Conservation (phyloP, 2,329 filamentous ascomycete genomes). For the Fusarium cicatricum region DNA sequence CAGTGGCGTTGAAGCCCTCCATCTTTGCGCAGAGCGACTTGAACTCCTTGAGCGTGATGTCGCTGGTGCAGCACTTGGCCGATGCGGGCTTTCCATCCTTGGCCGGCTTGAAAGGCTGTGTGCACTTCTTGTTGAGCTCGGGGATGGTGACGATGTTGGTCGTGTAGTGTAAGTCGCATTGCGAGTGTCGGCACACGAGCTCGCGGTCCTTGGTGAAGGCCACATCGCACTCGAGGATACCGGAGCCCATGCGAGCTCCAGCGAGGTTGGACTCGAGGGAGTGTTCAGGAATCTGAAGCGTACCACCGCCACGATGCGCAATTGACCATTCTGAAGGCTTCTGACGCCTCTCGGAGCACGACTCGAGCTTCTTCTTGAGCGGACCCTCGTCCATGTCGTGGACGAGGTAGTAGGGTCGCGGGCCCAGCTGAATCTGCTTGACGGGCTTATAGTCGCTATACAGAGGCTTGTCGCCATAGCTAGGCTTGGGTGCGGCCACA, state of each 20-base stretch:
- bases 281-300: constrained; percentile 72
- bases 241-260: constrained; percentile 72
- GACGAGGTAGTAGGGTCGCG: constrained; percentile 70
- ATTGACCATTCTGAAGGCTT: constrained; percentile 65
- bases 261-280: constrained; percentile 66
- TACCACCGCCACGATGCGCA: constrained; percentile 68
- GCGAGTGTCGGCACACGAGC: constrained; percentile 73
- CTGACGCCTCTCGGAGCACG: constrained; percentile 64
- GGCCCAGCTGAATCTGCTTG: constrained; percentile 65
- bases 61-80: constrained; percentile 75
- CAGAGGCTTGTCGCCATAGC: constrained; percentile 10
- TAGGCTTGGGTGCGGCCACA: constrained; percentile 40
- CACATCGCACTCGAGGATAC: constrained; percentile 73
- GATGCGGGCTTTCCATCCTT: constrained; percentile 58
- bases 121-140: constrained; percentile 71
- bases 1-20: constrained; percentile 68
- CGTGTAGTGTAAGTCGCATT: constrained; percentile 74
- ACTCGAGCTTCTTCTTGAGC: constrained; percentile 66
- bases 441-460: constrained; percentile 45
- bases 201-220: constrained; percentile 70
- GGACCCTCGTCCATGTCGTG: constrained; percentile 67
- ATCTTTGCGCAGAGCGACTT: constrained; percentile 74
- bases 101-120: constrained; percentile 66
- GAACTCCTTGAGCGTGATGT: constrained; percentile 74
- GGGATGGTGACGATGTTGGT: constrained; percentile 71